Base-by-base conservation (phyloP, 805 yeast species). In the Teunomyces kruisii region DNA sequence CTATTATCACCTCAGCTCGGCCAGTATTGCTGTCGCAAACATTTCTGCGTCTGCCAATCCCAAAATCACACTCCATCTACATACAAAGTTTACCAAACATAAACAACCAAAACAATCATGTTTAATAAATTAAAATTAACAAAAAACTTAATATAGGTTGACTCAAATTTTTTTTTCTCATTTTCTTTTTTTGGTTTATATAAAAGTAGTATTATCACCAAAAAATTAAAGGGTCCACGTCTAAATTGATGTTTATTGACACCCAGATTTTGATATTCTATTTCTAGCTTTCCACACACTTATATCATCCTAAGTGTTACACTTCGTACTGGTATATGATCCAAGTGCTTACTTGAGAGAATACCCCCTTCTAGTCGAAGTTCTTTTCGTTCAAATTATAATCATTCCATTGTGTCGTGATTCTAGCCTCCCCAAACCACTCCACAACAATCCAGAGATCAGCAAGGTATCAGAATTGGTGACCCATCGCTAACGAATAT, bases 161-260 rank as follows among this genome's bases (percentile, higher is more conserved):
- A 35, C 38, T 35, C 38, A 35, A 35, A 35, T 35, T 35, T 35
- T 35, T 24, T 35, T 35, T 35, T 32, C 38, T 22, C 38, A 35
- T 35, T 35, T 35, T 35, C 36, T 32, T 35, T 35, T 35, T 35
- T 35, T 35, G 38, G 38, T 35, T 35, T 35, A 35, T 35, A 35
- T 35, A 35, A 35, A 35, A 35, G 38, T 19, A 35, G 38, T 35
- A 35, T 35, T 35, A 16, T 35, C 28, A 22, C 38, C 38, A 35
- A 14, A 35, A 35, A 35, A 35, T 22, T 22, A 35, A 22, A 35
- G 38, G 38, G 38, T 35, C 38, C 38, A 24, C 22, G 38, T 35
- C 27, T 35, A 35, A 35, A n/a, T 35, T 35, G 38, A 35, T 35
- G 38, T 22, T 19, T 35, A 35, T 24, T 35, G 38, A 22, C 16